A percentile compares a stretch with the other conserved stretches of the same genome.
Evolutionary conservation across 306 rosid genomes (phyloP).

Genomic region (Calophaca sinica): DNA sequence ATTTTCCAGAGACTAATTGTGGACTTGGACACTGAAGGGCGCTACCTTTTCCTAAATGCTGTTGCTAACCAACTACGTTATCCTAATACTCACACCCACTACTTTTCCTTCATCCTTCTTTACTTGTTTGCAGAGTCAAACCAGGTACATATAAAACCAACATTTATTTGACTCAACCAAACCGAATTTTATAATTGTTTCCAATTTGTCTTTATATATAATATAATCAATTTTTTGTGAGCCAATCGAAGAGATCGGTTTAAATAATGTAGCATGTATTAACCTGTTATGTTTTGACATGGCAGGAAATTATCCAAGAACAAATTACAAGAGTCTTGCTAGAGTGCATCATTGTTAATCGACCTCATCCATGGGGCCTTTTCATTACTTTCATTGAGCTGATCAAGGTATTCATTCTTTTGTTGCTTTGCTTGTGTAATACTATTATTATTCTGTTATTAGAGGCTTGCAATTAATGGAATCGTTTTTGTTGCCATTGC

Average conservation of each 20-base stretch:
- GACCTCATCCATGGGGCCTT: constrained; percentile 99
- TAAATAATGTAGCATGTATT: background rate
- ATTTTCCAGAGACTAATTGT: constrained; percentile 76
- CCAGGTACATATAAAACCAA: constrained; percentile 59
- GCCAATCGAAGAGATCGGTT: background rate
- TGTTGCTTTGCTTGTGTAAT: background rate
- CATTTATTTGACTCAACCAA: background rate
- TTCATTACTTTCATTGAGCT: constrained; percentile 96
- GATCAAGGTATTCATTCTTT: constrained; percentile 67
- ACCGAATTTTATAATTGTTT: background rate
- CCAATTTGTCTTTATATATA: background rate
- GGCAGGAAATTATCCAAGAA: constrained; percentile 95
- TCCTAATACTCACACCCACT: constrained; percentile 97
- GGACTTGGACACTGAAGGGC: constrained; percentile 96
- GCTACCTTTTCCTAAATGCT: constrained; percentile 95
- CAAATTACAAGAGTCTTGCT: constrained; percentile 96
- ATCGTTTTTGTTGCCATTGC: background rate
- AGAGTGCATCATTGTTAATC: constrained; percentile 91
- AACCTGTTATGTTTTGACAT: constrained; percentile 18
- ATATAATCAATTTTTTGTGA: too few species aligned
- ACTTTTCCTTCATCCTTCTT: constrained; percentile 92
- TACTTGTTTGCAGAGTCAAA: constrained; percentile 91
- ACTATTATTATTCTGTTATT: background rate
- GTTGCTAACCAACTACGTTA: constrained; percentile 97
- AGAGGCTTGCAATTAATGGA: background rate